Conservation (phyloP, 1,139 yeast species). For the Suhomyces coccinellae region DNA sequence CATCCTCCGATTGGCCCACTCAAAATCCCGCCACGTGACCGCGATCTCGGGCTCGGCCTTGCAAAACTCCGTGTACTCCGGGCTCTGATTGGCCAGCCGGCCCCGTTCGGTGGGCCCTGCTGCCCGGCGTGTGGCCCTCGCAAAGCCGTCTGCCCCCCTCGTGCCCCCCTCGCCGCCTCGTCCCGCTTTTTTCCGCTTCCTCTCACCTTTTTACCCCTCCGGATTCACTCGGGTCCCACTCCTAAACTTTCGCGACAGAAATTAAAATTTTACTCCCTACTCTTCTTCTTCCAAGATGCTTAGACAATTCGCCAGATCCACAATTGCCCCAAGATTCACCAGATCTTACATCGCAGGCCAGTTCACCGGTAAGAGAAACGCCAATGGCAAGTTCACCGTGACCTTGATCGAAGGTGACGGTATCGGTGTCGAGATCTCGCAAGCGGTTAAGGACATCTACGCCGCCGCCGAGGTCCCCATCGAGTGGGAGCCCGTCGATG, state of each 20-base stretch:
- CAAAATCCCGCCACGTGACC: constrained; percentile 2
- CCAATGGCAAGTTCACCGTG: constrained; percentile 79
- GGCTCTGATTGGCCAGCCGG: constrained; percentile 8
- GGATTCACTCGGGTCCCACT: too few species aligned
- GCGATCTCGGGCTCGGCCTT: constrained; percentile 8
- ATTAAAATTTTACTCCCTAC: constrained; percentile 12
- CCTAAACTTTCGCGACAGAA: constrained; percentile 8
- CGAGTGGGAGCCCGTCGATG: constrained; percentile 97
- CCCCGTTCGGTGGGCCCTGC: neutral
- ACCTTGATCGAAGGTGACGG: constrained; percentile 99
- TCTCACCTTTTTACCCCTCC: neutral
- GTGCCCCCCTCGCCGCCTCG: neutral
- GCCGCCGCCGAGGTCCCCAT: constrained; percentile 93
- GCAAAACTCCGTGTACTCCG: constrained; percentile 4
- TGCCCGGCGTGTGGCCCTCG: neutral
- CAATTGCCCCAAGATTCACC: constrained; percentile 41
- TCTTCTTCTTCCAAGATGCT: constrained; percentile 31
- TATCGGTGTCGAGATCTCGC: constrained; percentile 93
- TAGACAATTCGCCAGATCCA: constrained; percentile 41
- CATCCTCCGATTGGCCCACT: neutral
- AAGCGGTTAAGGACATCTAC: constrained; percentile 88
- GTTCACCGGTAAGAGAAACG: constrained; percentile 47
- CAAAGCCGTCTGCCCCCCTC: neutral
- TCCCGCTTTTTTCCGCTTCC: constrained; percentile 1
- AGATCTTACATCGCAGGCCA: constrained; percentile 52